Evolutionary conservation across 176 grass and related monocot genomes (phyloP).

Genomic region (Aegilops umbellulata): DNA sequence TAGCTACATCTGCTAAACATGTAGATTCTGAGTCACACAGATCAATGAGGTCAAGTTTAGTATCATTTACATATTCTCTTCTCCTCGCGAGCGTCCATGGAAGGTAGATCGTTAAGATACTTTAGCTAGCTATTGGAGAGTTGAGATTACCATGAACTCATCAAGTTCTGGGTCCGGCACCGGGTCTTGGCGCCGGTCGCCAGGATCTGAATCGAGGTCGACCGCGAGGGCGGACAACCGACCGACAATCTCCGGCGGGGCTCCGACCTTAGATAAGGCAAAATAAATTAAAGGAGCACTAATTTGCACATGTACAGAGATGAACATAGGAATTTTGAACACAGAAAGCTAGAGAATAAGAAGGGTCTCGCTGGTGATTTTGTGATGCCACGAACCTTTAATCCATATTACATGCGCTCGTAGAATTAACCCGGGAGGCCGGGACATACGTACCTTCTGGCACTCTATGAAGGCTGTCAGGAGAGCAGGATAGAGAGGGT

Average conservation of each 20-base stretch:
- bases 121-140: no score
- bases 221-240: constrained; percentile 48
- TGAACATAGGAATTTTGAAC: background rate
- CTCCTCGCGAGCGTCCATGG: background rate
- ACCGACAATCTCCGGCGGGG: constrained; percentile 55
- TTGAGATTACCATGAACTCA: constrained; percentile 66
- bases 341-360: background rate
- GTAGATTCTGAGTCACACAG: background rate
- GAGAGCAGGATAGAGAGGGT: constrained; percentile 71
- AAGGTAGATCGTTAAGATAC: background rate
- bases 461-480: constrained; percentile 75
- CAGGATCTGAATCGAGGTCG: constrained; percentile 47
- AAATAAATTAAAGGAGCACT: constrained; percentile 9
- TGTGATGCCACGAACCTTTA: background rate
- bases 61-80: background rate
- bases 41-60: background rate
- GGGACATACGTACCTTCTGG: constrained; percentile 49
- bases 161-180: constrained; percentile 77
- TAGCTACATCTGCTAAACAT: background rate
- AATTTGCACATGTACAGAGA: background rate
- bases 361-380: background rate
- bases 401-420: background rate
- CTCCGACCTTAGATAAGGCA: constrained; percentile 54
- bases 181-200: constrained; percentile 1
- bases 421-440: background rate